Base-by-base conservation (phyloP, 1,284 basidiomycete genomes). In the Phylloboletellus chloephorus region DNA sequence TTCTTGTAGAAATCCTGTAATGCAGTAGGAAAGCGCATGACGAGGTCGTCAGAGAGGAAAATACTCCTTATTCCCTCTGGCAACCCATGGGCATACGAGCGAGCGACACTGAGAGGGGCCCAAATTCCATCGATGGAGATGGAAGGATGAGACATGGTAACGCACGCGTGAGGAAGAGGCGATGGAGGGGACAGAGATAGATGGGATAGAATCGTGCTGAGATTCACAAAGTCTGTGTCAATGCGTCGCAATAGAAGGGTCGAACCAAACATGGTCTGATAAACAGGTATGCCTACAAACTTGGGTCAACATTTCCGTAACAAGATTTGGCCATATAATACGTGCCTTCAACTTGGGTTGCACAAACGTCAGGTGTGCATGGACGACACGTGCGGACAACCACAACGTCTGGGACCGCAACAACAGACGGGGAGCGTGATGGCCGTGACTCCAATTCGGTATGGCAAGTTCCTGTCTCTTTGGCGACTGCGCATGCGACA, bases 161-260 rank as follows among this genome's bases (percentile, higher is more conserved):
- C 46, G 31, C 54, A 62, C 6, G 43, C 42, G 9, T 13, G 41
- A 21, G 49, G 52, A 25, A 56, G 56, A 3, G 60, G 47, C 1
- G 70, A 62, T 63, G 38, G 73, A 61, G 46, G 64, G 63, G 56
- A 32, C n/a, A 58, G 26, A 25, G 36, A 67, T 17, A 56, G 44
- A 21, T 61, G 46, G 38, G 69, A 66, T 13, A 74, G 60, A 46
- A 85, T 76, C 20, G 75, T 71, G 24, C 78, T 71, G 31, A 83
- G 66, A 56, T 85, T 82, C 50, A 85, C 81, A 50, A 79, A 85
- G 53, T 82, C 79, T 19, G 80, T 80, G 61, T 85, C 82, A 39
- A 83, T 76, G 42, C 82, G 74, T 50, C 82, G 76, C 46, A 83
- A 63, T 33, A 84, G 64, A 23, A 68, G 62, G 30, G 67, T 67